Conservation (phyloP, 495 filamentous ascomycete genomes). For the Penicillium argentinense region DNA sequence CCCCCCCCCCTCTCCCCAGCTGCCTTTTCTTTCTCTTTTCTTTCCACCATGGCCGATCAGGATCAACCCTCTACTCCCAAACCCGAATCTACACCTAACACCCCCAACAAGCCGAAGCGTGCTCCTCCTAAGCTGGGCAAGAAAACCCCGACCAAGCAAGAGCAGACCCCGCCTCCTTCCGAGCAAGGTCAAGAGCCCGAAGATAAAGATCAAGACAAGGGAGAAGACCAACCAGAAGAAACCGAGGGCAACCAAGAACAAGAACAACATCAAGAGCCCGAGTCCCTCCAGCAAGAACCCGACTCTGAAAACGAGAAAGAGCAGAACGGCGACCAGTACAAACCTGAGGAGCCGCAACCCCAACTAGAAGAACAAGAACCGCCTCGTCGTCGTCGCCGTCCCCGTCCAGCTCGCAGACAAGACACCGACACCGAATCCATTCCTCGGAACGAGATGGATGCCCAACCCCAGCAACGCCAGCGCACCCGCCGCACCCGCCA, state of each 20-base stretch:
- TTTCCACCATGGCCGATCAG: conserved; percentile 41
- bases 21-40: conserved; percentile 21
- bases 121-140: conserved; percentile 35
- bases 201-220: conserved; percentile 16
- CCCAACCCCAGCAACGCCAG: conserved; percentile 37
- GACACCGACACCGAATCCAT: conserved; percentile 40
- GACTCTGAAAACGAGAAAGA: conserved; percentile 18
- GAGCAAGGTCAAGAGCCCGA: conserved; percentile 25
- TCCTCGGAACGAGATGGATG: conserved; percentile 39
- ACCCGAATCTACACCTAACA: conserved; percentile 18
- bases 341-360: conserved; percentile 30
- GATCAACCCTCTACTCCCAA: conserved; percentile 27
- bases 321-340: conserved; percentile 21
- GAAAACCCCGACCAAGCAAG: conserved; percentile 35
- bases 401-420: conserved; percentile 27
- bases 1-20: conserved; percentile 16
- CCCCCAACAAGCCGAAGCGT: conserved; percentile 30
- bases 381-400: conserved; percentile 30
- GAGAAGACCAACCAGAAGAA: conserved; percentile 3
- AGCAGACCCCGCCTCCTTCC: conserved; percentile 32
- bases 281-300: conserved; percentile 19
- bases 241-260: conserved; percentile 18
- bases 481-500: conserved; percentile 34
- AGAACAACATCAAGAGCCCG: conserved; percentile 13
- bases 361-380: conserved; percentile 23